These are phyloP conservation scores for Fusarium miscanthi DNA, from an alignment of 2,329 filamentous ascomycete genomes.

Conservation along the genomic window DNA sequence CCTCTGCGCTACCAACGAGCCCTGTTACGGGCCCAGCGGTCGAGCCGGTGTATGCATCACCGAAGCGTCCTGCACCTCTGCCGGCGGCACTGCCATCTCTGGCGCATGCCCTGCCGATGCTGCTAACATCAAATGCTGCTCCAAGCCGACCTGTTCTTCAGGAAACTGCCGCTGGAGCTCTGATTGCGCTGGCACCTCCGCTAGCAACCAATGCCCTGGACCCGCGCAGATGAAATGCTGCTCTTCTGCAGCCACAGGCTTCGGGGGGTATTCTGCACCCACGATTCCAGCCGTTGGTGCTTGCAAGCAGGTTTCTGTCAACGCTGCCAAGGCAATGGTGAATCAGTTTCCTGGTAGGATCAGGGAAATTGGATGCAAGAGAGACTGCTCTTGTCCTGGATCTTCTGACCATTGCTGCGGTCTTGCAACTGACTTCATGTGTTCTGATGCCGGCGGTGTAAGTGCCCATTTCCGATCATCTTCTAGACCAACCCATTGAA, in stretches of 20 bases:
- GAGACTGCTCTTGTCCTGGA: conserved; percentile 49
- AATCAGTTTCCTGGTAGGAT: conserved; percentile 51
- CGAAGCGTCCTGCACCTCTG: conserved; percentile 49
- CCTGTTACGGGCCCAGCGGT: conserved; percentile 46
- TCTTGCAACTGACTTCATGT: conserved; percentile 54
- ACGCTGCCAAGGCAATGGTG: conserved; percentile 51
- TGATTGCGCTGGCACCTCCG: conserved; percentile 50
- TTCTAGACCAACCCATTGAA: not conserved
- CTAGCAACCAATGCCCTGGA: conserved; percentile 52
- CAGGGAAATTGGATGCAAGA: conserved; percentile 49
- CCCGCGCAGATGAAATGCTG: conserved; percentile 55
- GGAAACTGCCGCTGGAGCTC: conserved; percentile 54
- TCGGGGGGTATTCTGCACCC: conserved; percentile 51
- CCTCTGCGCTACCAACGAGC: conserved; percentile 47
- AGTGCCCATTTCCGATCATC: conserved; percentile 30
- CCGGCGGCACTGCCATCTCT: conserved; percentile 52
- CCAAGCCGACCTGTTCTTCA: conserved; percentile 51
- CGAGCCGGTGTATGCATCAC: conserved; percentile 53
- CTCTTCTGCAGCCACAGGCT: conserved; percentile 45
- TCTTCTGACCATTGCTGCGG: conserved; percentile 54
- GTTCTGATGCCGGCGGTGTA: conserved; percentile 53
- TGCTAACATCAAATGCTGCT: conserved; percentile 55
- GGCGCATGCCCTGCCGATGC: conserved; percentile 54
- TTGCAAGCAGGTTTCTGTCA: conserved; percentile 52
- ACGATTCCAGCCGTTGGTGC: conserved; percentile 50